Conservation (phyloP, 108 stramenopile genomes). For the Stephanodiscus triporus region DNA sequence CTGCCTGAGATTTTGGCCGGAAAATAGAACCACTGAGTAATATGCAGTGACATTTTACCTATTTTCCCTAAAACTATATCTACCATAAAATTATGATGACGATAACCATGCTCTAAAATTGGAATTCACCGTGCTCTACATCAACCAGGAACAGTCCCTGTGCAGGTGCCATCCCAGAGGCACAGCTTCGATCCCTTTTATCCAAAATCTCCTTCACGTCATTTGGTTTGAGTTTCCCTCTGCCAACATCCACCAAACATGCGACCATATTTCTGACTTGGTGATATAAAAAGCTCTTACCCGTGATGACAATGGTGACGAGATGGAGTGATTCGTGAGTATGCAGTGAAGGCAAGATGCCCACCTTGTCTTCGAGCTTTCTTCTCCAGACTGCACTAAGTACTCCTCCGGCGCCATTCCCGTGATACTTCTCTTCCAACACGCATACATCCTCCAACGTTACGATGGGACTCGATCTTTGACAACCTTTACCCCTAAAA, state of each 20-base stretch:
- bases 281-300: conserved; percentile 80
- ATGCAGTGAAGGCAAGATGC: conserved; percentile 13
- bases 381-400: conserved; percentile 23
- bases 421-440: conserved; percentile 34
- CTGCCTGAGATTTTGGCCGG: too few relatives aligned
- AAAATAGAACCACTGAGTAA: too few relatives aligned
- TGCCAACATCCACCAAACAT: conserved; percentile 64
- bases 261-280: conserved; percentile 86
- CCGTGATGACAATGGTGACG: conserved; percentile 64
- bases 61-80: too few relatives aligned
- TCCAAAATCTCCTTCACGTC: conserved; percentile 62
- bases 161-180: conserved; percentile 78
- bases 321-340: conserved; percentile 46
- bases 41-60: too few relatives aligned
- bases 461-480: conserved; percentile 66
- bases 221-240: conserved; percentile 50
- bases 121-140: conserved; percentile 77
- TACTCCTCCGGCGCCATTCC: conserved; percentile 18
- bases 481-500: conserved; percentile 76
- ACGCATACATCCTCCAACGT: conserved; percentile 60
- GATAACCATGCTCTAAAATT: conserved; percentile 28
- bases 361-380: not conserved
- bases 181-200: conserved; percentile 47
- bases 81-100: not conserved
- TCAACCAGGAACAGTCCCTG: conserved; percentile 82